phyloP scores from a whole-genome alignment of 106 monocot species.

The Narthecium ossifragum region DNA sequence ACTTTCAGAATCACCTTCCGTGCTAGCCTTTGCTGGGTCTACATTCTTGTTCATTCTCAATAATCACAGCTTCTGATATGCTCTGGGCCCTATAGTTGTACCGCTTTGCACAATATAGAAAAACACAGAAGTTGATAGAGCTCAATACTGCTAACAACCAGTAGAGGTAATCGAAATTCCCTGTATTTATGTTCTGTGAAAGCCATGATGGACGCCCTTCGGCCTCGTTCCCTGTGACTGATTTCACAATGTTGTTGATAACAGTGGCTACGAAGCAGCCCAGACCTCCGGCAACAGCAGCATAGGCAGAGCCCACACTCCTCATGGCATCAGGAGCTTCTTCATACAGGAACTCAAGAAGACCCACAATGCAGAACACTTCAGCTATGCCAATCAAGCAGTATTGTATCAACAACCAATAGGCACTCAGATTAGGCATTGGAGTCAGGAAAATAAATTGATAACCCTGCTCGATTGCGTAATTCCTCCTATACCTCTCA shows the following conservation, averaged over 20 bases:
- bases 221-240: constrained; percentile 53
- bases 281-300: constrained; percentile 85
- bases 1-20: too few relatives aligned
- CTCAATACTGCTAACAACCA: constrained; percentile 74
- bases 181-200: constrained; percentile 81
- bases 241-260: constrained; percentile 70
- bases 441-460: constrained; percentile 43
- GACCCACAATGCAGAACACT: constrained; percentile 79
- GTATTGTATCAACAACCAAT: constrained; percentile 93
- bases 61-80: too few relatives aligned
- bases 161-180: constrained; percentile 79
- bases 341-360: constrained; percentile 84
- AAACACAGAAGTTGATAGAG: constrained; percentile 56
- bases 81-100: constrained; percentile 58
- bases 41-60: neutral
- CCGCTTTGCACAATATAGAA: constrained; percentile 52
- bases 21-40: too few relatives aligned
- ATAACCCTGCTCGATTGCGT: constrained; percentile 58
- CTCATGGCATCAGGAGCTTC: constrained; percentile 98
- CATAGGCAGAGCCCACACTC: constrained; percentile 79
- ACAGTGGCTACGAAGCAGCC: constrained; percentile 76
- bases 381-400: constrained; percentile 82
- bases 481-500: constrained; percentile 72
- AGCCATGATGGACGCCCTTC: constrained; percentile 67
- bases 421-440: constrained; percentile 75